phyloP scores from a whole-genome alignment of 352 stramenopile species.

The Phytophthora meadii region DNA sequence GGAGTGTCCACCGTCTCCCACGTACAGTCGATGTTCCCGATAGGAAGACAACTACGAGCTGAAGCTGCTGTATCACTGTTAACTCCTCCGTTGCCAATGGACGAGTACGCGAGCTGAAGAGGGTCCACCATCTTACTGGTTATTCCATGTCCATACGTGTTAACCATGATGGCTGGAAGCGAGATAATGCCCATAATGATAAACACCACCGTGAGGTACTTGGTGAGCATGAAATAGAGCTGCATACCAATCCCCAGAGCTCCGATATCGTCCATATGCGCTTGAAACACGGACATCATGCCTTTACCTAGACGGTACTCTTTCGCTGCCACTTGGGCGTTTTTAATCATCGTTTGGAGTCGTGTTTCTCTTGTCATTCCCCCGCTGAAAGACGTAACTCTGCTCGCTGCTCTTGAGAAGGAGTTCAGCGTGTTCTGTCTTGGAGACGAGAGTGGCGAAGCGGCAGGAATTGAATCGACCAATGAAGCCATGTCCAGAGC shows the following conservation, averaged over 20 bases:
- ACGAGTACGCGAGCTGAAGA: conserved; percentile 50
- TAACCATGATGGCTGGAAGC: conserved; percentile 49
- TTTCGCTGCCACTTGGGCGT: conserved; percentile 27
- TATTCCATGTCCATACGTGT: conserved; percentile 55
- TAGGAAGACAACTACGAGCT: conserved; percentile 40
- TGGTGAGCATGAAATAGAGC: conserved; percentile 69
- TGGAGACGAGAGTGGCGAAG: not conserved
- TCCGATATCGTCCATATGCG: conserved; percentile 51
- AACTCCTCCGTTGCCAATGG: conserved; percentile 55
- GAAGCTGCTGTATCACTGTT: conserved; percentile 33
- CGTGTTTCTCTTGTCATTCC: conserved; percentile 21
- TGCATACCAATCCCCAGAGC: conserved; percentile 62
- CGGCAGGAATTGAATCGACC: conserved; percentile 10
- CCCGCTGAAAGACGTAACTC: conserved; percentile 15
- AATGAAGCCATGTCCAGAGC: conserved; percentile 25
- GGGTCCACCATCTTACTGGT: conserved; percentile 50
- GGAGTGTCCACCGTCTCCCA: conserved; percentile 52
- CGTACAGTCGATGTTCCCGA: conserved; percentile 53
- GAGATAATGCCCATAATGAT: conserved; percentile 49
- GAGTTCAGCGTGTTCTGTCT: conserved; percentile 3
- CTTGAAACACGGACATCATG: conserved; percentile 39
- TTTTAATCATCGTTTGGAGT: conserved; percentile 28
- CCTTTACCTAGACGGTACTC: conserved; percentile 49
- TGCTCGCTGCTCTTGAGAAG: conserved; percentile 4
- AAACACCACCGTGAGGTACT: conserved; percentile 48